Percentiles rank a stretch among this genome's conserved stretches.
phyloP scores from a whole-genome alignment of 352 stramenopile genomes.

The Globisporangium nodosum region DNA sequence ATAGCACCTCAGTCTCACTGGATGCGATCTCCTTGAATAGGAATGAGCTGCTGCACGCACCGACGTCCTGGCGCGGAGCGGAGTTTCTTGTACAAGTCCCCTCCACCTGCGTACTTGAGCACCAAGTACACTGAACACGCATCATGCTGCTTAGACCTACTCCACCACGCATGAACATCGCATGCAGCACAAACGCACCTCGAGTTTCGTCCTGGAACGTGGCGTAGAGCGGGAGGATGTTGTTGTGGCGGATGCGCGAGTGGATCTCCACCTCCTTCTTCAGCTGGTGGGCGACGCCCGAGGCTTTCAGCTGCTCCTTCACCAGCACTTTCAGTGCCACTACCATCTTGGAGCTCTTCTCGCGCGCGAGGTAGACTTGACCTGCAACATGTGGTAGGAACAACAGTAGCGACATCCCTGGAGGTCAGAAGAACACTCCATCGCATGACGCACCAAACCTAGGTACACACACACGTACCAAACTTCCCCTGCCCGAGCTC shows the following conservation, averaged over 20 bases:
- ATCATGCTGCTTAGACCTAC: not conserved
- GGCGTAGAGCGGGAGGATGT: conserved; percentile 85
- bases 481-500: conserved; percentile 87
- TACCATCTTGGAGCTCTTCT: conserved; percentile 72
- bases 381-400: conserved; percentile 11
- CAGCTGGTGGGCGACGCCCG: conserved; percentile 73
- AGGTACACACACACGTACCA: conserved; percentile 17
- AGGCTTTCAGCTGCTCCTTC: conserved; percentile 75
- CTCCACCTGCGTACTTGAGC: conserved; percentile 79
- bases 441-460: not conserved
- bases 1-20: not conserved
- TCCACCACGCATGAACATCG: not conserved
- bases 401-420: not conserved
- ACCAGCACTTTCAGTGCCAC: conserved; percentile 90
- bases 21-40: not conserved
- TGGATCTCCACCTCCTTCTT: conserved; percentile 91
- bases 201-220: conserved; percentile 77
- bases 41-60: conserved; percentile 14
- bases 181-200: conserved; percentile 16
- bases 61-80: conserved; percentile 35
- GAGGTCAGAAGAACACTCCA: not conserved
- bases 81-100: conserved; percentile 83
- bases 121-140: conserved; percentile 71
- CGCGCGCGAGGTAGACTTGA: conserved; percentile 82
- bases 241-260: conserved; percentile 79